Evolutionary conservation across 2,329 filamentous ascomycete species (phyloP).

Genomic region (Didymella pinodella): DNA sequence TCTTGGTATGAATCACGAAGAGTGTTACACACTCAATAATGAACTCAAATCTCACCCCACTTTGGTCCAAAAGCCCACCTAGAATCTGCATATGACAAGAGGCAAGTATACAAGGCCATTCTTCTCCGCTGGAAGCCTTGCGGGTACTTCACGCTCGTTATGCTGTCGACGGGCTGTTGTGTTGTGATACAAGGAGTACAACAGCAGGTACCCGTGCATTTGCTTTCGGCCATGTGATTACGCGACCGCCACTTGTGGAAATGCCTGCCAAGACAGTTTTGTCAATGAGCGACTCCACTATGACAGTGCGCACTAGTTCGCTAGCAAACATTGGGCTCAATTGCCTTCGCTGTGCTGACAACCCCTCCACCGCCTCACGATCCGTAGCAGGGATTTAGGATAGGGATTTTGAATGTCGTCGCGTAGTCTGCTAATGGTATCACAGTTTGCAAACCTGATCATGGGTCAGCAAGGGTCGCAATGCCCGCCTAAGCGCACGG

Average conservation of each 20-base stretch:
- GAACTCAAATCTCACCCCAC: conserved; percentile 1
- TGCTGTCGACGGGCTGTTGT: conserved; percentile 5
- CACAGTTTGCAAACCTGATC: conserved; percentile 3
- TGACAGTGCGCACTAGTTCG: conserved; percentile 24
- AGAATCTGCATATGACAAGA: not conserved
- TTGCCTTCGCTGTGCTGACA: conserved; percentile 11
- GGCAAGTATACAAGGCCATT: not conserved
- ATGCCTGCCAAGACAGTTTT: conserved; percentile 25
- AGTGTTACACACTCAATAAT: conserved; percentile 22
- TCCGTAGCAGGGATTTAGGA: conserved; percentile 6
- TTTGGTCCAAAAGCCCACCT: conserved; percentile 2
- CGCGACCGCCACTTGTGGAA: conserved; percentile 16
- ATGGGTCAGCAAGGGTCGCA: conserved; percentile 1
- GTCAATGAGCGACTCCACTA: conserved; percentile 23
- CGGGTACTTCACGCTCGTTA: conserved; percentile 14
- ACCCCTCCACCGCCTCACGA: conserved; percentile 17
- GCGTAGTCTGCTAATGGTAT: conserved; percentile 11
- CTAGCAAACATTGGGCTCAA: conserved; percentile 20
- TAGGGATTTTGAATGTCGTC: not conserved
- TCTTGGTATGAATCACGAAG: conserved; percentile 35
- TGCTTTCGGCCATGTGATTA: conserved; percentile 26
- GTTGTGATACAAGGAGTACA: conserved; percentile 3
- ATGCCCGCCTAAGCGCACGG: conserved; percentile 19
- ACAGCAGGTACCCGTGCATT: conserved; percentile 31
- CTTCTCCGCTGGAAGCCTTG: conserved; percentile 3